A percentile compares a stretch with the other conserved stretches of the same genome.
Evolutionary conservation across 202 grass and related monocot species (phyloP).

Genomic region (Eragrostis tef): DNA sequence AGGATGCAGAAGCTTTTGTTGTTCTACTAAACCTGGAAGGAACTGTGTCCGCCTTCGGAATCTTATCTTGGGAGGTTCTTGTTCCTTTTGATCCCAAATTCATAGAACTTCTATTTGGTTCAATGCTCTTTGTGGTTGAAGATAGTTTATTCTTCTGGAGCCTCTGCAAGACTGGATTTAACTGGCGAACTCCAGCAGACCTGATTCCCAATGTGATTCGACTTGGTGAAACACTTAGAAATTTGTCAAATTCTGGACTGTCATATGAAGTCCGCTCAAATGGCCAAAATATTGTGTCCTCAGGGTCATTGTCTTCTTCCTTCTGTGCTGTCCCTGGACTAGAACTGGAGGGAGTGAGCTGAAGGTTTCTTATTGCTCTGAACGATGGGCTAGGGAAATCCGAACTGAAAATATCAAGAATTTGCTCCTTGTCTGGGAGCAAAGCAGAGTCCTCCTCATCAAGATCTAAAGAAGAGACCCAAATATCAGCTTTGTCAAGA

Average conservation of each 20-base stretch:
- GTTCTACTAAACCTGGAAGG: constrained; percentile 53
- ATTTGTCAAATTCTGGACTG: constrained; percentile 56
- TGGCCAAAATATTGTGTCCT: constrained; percentile 76
- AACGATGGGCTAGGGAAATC: constrained; percentile 72
- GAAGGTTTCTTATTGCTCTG: constrained; percentile 39
- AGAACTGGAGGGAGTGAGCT: constrained; percentile 23
- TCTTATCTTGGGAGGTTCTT: constrained; percentile 23
- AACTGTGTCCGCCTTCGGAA: constrained; percentile 34
- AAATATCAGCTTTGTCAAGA: constrained; percentile 64
- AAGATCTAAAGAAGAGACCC: constrained; percentile 66
- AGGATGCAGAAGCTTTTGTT: constrained; percentile 28
- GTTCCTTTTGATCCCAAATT: constrained; percentile 23
- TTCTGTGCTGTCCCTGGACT: constrained; percentile 2
- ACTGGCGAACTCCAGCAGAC: constrained; percentile 40
- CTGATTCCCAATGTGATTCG: constrained; percentile 32
- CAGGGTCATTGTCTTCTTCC: constrained; percentile 34
- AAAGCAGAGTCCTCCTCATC: constrained; percentile 60
- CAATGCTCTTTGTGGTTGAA: constrained; percentile 19
- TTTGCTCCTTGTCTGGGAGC: constrained; percentile 54
- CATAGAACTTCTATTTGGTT: constrained; percentile 8
- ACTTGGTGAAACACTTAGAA: constrained; percentile 59
- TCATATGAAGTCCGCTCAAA: constrained; percentile 56
- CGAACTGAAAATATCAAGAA: constrained; percentile 41
- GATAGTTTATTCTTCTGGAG: constrained; percentile 48
- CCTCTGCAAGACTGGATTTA: constrained; percentile 51